These are phyloP conservation scores for Myxozyma mucilagina DNA, from an alignment of 805 yeast genomes.

Conservation along the genomic window DNA sequence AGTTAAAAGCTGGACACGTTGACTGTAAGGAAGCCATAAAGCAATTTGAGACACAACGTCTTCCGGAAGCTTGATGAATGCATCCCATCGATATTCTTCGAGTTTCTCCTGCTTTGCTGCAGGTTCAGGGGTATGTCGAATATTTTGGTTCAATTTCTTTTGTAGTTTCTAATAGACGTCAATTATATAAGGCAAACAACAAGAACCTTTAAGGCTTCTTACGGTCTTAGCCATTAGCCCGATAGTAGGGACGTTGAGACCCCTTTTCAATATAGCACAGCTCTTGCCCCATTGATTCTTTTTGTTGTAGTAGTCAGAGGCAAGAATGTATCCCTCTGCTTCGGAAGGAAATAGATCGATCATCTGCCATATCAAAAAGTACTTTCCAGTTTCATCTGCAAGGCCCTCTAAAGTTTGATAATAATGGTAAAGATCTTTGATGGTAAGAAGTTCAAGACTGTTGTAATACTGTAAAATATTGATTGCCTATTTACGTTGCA, in stretches of 20 bases:
- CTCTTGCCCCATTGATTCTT: neutral
- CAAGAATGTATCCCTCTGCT: conserved; percentile 4
- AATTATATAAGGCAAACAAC: neutral
- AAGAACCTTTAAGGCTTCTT: neutral
- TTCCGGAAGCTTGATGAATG: neutral
- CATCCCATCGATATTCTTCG: neutral
- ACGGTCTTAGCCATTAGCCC: neutral
- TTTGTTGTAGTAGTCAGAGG: neutral
- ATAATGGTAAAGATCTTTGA: conserved; percentile 5
- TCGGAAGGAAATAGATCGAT: conserved; percentile 6
- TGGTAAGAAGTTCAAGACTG: neutral
- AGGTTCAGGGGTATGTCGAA: neutral
- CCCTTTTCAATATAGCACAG: neutral
- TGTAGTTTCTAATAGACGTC: neutral
- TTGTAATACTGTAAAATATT: conserved; percentile 1
- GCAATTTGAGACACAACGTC: neutral
- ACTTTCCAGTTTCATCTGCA: neutral
- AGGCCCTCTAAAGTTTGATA: conserved; percentile 1
- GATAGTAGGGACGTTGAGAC: neutral
- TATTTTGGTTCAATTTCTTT: neutral
- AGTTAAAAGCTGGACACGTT: too few species aligned
- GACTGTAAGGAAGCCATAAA: neutral
- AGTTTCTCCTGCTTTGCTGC: neutral
- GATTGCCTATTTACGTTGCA: conserved; percentile 1
- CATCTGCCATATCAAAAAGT: conserved; percentile 3